Evolutionary conservation across 2,329 filamentous ascomycete species (phyloP).

Genomic region (Aspergillus ruber): DNA sequence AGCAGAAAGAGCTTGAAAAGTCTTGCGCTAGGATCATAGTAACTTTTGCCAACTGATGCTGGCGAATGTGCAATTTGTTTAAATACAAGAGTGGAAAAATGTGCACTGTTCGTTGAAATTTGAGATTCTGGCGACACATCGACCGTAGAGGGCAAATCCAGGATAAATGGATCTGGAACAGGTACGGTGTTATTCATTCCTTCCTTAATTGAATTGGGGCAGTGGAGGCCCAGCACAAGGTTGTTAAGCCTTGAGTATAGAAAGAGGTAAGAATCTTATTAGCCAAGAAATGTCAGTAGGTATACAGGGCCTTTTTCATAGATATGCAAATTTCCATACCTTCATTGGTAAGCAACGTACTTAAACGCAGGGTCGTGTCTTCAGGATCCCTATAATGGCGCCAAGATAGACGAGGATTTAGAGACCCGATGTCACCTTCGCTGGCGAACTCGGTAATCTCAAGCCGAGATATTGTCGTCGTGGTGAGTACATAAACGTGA

Average conservation of each 20-base stretch:
- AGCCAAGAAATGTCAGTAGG: constrained; percentile 8
- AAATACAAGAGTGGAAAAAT: constrained; percentile 29
- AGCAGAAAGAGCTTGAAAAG: constrained; percentile 34
- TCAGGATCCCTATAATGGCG: constrained; percentile 50
- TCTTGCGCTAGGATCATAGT: constrained; percentile 15
- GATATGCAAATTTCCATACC: constrained; percentile 18
- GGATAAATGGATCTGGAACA: constrained; percentile 28
- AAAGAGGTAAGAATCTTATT: constrained; percentile 31
- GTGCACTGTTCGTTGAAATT: constrained; percentile 3
- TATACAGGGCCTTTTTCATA: not conserved
- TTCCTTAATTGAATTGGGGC: constrained; percentile 18
- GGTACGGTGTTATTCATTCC: constrained; percentile 13
- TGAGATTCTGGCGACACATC: constrained; percentile 7
- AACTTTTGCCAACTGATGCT: constrained; percentile 8
- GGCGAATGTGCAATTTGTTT: constrained; percentile 22
- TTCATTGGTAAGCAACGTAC: constrained; percentile 23
- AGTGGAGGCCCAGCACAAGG: constrained; percentile 27
- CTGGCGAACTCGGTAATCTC: constrained; percentile 25
- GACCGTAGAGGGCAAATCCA: constrained; percentile 21
- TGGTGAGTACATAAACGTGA: constrained; percentile 50
- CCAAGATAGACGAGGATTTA: constrained; percentile 41
- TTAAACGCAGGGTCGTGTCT: constrained; percentile 46
- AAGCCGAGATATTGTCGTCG: constrained; percentile 43
- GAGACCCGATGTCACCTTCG: constrained; percentile 14
- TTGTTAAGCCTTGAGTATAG: constrained; percentile 35